Evolutionary conservation across 2,329 filamentous ascomycete species (phyloP), one percentile per base, ranked within the genome.

Genomic region (Trichothecium roseum): DNA sequence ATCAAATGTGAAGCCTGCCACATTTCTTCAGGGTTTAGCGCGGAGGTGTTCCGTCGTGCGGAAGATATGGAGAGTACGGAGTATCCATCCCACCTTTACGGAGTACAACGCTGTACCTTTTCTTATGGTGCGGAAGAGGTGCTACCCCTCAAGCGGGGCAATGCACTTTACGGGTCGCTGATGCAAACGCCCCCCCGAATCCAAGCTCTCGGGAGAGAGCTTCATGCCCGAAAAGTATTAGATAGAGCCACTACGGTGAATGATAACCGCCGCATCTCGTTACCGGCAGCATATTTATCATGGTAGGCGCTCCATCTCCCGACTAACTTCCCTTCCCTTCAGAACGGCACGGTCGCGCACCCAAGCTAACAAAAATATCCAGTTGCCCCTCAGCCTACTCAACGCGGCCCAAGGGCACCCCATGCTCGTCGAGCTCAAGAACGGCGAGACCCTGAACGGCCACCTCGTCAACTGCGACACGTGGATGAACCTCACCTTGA

Each of bases 401-500:
- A 96, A 85, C 52, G 89, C 89, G 51, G 88, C 91, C 46, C 88
- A 95, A 69, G 91, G 91, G 72, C 86, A 95, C 58, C 89, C 91
- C 4, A 96, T 95, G 83, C 81, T 94, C 38, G 88, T 95, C 46
- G 88, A 95, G 68, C 81, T 95, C 46, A 95, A 95, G 71, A 94
- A 89, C 54, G 88, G 88, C 64, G 88, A 98, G 63, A 96, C 91
- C 0, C 74, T 98, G 41, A 98, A 96, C 64, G 91, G 91, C 43
- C 87, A 95, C 55, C 70, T 98, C 40, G 83, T 95, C 59, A 86
- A 82, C 60, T 98, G 89, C 77, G 91, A 98, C 60, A 98, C 89
- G 33, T 98, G 91, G 87, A 98, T 98, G 91, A 98, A 98, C 65
- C 68, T 98, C 49, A 96, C 89, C 3, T 65, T 98, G 46, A 94